A percentile compares a stretch with the other conserved stretches of the same genome.
phyloP scores from a whole-genome alignment of 2,329 filamentous ascomycete genomes.

The Fusarium piperis region DNA sequence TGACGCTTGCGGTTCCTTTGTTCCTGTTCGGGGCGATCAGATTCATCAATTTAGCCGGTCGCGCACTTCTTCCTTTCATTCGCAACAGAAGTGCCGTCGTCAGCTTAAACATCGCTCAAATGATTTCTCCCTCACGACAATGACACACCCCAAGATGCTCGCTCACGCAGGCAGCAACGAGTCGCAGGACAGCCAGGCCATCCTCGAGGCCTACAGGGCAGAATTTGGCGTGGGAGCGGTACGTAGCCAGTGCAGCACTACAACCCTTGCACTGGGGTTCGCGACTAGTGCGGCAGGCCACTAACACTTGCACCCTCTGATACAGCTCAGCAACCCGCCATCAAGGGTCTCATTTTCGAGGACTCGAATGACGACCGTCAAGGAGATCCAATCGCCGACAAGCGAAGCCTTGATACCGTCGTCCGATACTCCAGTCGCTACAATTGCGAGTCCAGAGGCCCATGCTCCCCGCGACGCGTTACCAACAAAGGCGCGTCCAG shows the following conservation, averaged over 20 bases:
- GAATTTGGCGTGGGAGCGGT: conserved; percentile 53
- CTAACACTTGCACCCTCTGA: conserved; percentile 22
- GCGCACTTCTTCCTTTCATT: neutral
- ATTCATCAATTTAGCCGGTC: neutral
- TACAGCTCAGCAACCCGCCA: conserved; percentile 32
- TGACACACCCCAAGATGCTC: conserved; percentile 44
- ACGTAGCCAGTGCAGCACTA: conserved; percentile 43
- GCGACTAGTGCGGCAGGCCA: neutral
- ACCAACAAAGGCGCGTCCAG: conserved; percentile 17
- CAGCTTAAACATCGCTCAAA: neutral
- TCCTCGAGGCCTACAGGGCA: conserved; percentile 51
- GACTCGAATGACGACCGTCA: neutral
- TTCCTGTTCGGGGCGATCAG: neutral
- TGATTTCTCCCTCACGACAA: conserved; percentile 36
- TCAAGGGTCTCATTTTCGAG: conserved; percentile 18
- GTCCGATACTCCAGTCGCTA: conserved; percentile 3
- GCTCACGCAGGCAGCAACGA: conserved; percentile 48
- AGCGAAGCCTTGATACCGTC: conserved; percentile 17
- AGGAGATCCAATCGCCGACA: conserved; percentile 9
- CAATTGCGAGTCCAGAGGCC: conserved; percentile 1
- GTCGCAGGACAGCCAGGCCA: conserved; percentile 57
- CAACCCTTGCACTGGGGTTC: conserved; percentile 26
- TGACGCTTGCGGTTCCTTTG: neutral
- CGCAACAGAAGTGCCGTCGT: neutral
- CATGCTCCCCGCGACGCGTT: conserved; percentile 28